phyloP scores from a whole-genome alignment of 2,329 filamentous ascomycete genomes.

The Microsporum canis region DNA sequence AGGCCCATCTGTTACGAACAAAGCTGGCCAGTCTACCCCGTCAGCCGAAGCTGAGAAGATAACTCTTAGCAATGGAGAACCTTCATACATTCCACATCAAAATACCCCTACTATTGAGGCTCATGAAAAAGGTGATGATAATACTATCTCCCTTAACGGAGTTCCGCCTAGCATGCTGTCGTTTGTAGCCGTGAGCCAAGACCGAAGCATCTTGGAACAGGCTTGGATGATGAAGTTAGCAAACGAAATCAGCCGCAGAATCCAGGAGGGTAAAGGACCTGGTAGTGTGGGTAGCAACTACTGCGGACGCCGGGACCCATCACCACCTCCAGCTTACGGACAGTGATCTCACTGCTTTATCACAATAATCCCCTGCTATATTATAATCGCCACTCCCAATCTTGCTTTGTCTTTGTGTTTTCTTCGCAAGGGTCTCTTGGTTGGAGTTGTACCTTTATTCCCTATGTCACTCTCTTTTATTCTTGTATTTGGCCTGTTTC shows the following conservation, averaged over 20 bases:
- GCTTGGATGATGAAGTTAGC: conserved; percentile 58
- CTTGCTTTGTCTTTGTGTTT: conserved; percentile 26
- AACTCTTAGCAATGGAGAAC: not conserved
- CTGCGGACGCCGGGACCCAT: conserved; percentile 30
- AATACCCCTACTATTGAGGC: not conserved
- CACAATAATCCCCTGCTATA: not conserved
- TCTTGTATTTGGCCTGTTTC: conserved; percentile 2
- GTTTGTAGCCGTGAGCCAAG: conserved; percentile 13
- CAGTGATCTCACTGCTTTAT: conserved; percentile 20
- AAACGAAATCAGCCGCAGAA: conserved; percentile 70
- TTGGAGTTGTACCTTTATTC: conserved; percentile 5
- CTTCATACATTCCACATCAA: not conserved
- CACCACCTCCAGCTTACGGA: conserved; percentile 37
- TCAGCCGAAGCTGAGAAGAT: not conserved
- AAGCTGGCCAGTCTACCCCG: conserved; percentile 1
- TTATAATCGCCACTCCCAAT: conserved; percentile 23
- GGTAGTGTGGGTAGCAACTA: conserved; percentile 22
- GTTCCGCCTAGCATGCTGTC: conserved; percentile 3
- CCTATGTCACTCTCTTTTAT: conserved; percentile 3
- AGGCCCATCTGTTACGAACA: conserved; percentile 14
- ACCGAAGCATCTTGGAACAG: conserved; percentile 35
- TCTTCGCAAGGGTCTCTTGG: not conserved
- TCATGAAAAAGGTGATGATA: not conserved
- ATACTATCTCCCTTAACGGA: not conserved
- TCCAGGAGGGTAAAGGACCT: conserved; percentile 67